These are phyloP conservation scores for Annona cherimola DNA, from an alignment of 164 flowering plant species.

Conservation along the genomic window DNA sequence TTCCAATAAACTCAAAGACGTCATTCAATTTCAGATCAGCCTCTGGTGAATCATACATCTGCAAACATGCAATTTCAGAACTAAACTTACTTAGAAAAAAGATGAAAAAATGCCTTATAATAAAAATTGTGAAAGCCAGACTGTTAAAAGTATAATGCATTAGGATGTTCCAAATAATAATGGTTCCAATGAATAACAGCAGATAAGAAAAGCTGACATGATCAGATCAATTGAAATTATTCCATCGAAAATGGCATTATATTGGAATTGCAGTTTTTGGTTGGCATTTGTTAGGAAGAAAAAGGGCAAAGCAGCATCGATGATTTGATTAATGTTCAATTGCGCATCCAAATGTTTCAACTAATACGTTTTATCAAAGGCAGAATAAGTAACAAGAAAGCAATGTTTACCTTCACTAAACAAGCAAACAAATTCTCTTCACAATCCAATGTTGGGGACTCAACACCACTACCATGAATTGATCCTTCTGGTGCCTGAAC, in stretches of 20 bases:
- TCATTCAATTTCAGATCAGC: slow-evolving; percentile 83
- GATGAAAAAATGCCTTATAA: neutral
- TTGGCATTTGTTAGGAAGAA: no score
- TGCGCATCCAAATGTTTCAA: neutral
- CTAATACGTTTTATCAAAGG: neutral
- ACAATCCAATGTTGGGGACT: slow-evolving; percentile 12
- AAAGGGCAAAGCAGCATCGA: no score
- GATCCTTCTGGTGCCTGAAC: slow-evolving; percentile 20
- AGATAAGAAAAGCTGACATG: no score
- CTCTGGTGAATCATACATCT: slow-evolving; percentile 82
- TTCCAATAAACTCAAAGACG: slow-evolving; percentile 85
- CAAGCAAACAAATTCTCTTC: slow-evolving; percentile 45
- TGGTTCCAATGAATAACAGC: no score
- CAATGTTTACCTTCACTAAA: slow-evolving; percentile 66
- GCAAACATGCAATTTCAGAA: slow-evolving; percentile 12
- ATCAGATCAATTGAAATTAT: no score
- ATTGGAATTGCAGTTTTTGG: no score
- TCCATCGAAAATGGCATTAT: no score
- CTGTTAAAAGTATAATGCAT: no score
- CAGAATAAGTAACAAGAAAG: neutral
- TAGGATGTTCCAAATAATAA: no score
- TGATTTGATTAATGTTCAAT: no score
- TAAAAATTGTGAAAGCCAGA: neutral
- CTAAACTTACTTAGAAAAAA: no score
- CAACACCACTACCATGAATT: slow-evolving; percentile 11